Base-by-base conservation (phyloP, 768 basidiomycete species). In the Ramaria rubella region DNA sequence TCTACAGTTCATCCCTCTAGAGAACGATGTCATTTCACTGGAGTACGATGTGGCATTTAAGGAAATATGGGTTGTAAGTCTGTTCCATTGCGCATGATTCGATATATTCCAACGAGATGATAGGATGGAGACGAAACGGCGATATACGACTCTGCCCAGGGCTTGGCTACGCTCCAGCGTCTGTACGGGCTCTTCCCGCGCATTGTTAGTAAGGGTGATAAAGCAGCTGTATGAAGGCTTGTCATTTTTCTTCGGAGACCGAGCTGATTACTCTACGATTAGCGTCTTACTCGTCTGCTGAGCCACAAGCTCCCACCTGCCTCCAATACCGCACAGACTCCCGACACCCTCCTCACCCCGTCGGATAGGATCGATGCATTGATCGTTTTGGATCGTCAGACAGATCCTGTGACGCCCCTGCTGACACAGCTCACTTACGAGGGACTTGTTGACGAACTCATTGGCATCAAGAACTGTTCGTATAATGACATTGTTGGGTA, bases 351-450 rank as follows among this genome's bases (percentile, higher is more conserved):
- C 2, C 65, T 77, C 5, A 69, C 77, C 8, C 67, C 76, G 9
- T 80, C 81, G 2, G 81, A 81, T 15, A 81, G 76, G 50, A 78
- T 98, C 53, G 96, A 99, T 67, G 86, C 83, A 14, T 72, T 98
- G 58, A 86, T 99, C 61, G 77, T 98, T 34, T 63, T 99, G 57
- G 96, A 99, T 68, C 83, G 96, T 48, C 83, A 85, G 31, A 83
- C 89, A 9, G 96, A 99, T 65, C 89, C 97, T 88, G 84, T 98
- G 58, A 96, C 96, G 0, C 93, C 96, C 1, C 75, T 98, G 50
- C 80, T 95, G 45, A 98, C 96, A 2, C 94, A 98, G 65, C 75
- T 98, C 56, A 99, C 96, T 0, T 98, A 98, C 62, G 88, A 98
- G 67, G 96, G 96, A 19, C 83, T 99, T 48, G 77, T 97, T 31